These are phyloP conservation scores for Ogataea zsoltii DNA, from an alignment of 805 yeast genomes.

Conservation along the genomic window DNA sequence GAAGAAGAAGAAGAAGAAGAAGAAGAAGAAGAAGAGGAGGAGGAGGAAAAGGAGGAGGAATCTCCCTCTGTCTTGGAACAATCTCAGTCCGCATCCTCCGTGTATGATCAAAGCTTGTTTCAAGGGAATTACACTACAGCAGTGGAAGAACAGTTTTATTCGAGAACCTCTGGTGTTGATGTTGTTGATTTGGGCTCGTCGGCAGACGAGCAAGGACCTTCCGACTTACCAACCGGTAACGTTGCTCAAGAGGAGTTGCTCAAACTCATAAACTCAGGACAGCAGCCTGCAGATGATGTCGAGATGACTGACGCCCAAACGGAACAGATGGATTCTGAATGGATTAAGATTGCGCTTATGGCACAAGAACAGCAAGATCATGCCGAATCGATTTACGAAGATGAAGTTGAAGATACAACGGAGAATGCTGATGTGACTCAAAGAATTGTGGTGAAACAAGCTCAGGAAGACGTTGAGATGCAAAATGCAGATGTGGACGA, in stretches of 20 bases:
- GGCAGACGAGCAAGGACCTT: neutral
- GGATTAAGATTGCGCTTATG: constrained; percentile 14
- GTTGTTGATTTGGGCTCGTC: neutral
- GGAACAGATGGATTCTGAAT: constrained; percentile 3
- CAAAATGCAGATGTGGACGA: no score
- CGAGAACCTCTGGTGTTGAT: neutral
- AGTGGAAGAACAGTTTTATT: neutral
- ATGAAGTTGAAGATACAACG: constrained; percentile 12
- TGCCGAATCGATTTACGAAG: constrained; percentile 6
- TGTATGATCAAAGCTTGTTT: neutral
- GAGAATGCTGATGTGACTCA: constrained; percentile 7
- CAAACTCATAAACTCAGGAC: neutral
- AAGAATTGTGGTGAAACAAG: constrained; percentile 9
- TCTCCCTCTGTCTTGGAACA: neutral
- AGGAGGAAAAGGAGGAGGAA: neutral
- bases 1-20: constrained; percentile 10
- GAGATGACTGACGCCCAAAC: neutral
- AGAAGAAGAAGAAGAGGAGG: constrained; percentile 4
- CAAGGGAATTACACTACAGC: constrained; percentile 3
- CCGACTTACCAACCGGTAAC: neutral
- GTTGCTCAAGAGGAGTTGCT: neutral
- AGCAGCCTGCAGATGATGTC: neutral
- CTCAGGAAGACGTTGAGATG: neutral
- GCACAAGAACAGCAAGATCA: constrained; percentile 10
- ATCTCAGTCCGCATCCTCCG: no score